These are phyloP conservation scores for Teunomyces gatunensis DNA, from an alignment of 805 yeast genomes.

Conservation along the genomic window DNA sequence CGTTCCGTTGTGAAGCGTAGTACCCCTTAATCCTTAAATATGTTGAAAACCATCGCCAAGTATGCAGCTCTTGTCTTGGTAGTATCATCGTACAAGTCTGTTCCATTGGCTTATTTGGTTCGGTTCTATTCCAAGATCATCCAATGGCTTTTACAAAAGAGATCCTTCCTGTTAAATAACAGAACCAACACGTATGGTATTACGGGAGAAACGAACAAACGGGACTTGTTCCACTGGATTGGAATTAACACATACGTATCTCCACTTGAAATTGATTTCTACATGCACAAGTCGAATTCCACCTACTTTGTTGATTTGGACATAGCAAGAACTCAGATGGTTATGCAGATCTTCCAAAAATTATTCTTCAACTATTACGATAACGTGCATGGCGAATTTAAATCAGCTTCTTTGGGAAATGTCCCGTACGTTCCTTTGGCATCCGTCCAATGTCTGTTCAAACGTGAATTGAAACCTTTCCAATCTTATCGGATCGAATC, in stretches of 20 bases:
- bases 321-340: conserved; percentile 64
- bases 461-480: conserved; percentile 71
- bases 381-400: conserved; percentile 34
- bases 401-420: conserved; percentile 20
- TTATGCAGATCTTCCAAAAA: conserved; percentile 56
- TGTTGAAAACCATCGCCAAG: conserved; percentile 2
- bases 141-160: conserved; percentile 38
- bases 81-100: conserved; percentile 52
- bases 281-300: conserved; percentile 83
- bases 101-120: conserved; percentile 66
- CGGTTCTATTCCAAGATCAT: conserved; percentile 56
- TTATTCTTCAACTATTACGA: conserved; percentile 47
- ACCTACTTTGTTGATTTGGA: conserved; percentile 84
- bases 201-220: conserved; percentile 15
- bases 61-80: conserved; percentile 15
- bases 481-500: conserved; percentile 54
- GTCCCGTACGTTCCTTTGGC: conserved; percentile 78
- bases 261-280: conserved; percentile 79
- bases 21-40: not conserved
- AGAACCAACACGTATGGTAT: conserved; percentile 33
- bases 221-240: conserved; percentile 43
- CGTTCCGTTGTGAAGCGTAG: not conserved
- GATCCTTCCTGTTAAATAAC: conserved; percentile 16
- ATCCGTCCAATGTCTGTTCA: conserved; percentile 62
- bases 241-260: conserved; percentile 57